Percentiles rank a stretch among this genome's conserved stretches.
These are phyloP conservation scores for Striga hermonthica DNA, from an alignment of 305 asterid genomes.

Conservation along the genomic window DNA sequence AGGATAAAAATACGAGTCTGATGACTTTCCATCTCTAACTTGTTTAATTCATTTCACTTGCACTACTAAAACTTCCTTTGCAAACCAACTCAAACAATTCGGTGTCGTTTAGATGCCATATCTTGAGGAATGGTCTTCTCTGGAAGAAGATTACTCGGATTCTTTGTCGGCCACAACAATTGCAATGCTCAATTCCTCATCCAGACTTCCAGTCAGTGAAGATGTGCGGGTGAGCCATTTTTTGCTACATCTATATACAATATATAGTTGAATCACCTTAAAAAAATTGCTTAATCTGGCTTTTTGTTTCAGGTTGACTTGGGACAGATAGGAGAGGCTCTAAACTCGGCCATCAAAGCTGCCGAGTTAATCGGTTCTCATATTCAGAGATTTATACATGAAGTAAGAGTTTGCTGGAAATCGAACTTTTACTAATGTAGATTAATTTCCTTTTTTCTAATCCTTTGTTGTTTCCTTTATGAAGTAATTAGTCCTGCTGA, in stretches of 20 bases:
- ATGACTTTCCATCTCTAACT: background rate
- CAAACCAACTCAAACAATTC: background rate
- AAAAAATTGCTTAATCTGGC: constrained; percentile 6
- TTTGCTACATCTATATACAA: background rate
- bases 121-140: constrained; percentile 70
- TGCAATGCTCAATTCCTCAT: constrained; percentile 61
- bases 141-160: constrained; percentile 62
- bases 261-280: background rate
- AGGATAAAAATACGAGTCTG: background rate
- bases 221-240: constrained; percentile 59
- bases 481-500: background rate
- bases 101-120: constrained; percentile 48
- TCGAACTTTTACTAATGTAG: background rate
- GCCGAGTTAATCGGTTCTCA: constrained; percentile 50
- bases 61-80: background rate
- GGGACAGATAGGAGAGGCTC: constrained; percentile 56
- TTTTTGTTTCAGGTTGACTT: constrained; percentile 45
- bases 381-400: constrained; percentile 44
- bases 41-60: constrained; percentile 7
- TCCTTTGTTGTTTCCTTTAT: background rate
- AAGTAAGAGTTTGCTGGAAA: constrained; percentile 38
- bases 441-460: background rate
- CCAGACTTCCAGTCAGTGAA: constrained; percentile 62
- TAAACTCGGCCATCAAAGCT: constrained; percentile 61
- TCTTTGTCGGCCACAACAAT: constrained; percentile 48